Conservation (phyloP, 2,329 filamentous ascomycete genomes). For the Triangularia setosa region DNA sequence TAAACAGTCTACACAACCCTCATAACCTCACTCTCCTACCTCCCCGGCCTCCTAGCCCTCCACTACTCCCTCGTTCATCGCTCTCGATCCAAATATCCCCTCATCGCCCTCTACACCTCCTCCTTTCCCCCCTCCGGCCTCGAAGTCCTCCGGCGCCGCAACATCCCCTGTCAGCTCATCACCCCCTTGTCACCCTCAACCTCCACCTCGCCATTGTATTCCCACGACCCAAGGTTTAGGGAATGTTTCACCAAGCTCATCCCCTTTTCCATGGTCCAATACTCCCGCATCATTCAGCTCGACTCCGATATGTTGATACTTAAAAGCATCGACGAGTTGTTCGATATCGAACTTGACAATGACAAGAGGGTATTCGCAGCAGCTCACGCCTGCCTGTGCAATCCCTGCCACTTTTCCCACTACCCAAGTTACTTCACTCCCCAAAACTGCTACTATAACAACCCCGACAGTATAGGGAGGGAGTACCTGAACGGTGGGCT, state of each 20-base stretch:
- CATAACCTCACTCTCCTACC: conserved; percentile 80
- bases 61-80: conserved; percentile 70
- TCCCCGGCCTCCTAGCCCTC: conserved; percentile 77
- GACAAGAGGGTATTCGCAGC: conserved; percentile 66
- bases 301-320: conserved; percentile 85
- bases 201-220: conserved; percentile 49
- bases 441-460: conserved; percentile 32
- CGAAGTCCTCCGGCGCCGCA: conserved; percentile 62
- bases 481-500: conserved; percentile 47
- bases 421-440: conserved; percentile 67
- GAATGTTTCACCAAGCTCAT: conserved; percentile 88
- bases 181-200: conserved; percentile 66
- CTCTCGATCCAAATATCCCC: conserved; percentile 64
- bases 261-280: conserved; percentile 72
- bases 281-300: conserved; percentile 74
- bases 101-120: conserved; percentile 80
- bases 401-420: conserved; percentile 72
- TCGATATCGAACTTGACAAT: conserved; percentile 73
- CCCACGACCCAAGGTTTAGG: conserved; percentile 77
- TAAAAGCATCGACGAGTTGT: conserved; percentile 87
- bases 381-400: conserved; percentile 81
- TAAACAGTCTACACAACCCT: conserved; percentile 69
- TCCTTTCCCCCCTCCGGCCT: conserved; percentile 66
- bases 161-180: conserved; percentile 66
- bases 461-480: conserved; percentile 22